phyloP scores from a whole-genome alignment of 176 grass and related monocot genomes.

The Luzula sylvatica region DNA sequence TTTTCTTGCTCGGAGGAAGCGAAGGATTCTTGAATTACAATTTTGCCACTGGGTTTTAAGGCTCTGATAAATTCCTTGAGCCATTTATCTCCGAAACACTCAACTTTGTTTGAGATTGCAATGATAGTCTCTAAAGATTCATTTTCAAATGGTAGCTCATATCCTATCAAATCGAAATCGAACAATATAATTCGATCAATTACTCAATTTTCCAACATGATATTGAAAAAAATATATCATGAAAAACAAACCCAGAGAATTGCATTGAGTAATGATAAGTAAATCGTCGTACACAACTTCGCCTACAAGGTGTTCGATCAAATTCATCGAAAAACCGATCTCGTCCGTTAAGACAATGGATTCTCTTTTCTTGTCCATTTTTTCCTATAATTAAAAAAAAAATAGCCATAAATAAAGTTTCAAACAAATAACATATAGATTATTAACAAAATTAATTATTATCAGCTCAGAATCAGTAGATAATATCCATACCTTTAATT shows the following conservation, averaged over 20 bases:
- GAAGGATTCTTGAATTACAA: constrained; percentile 21
- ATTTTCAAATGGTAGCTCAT: constrained; percentile 6
- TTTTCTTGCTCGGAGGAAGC: constrained; percentile 8
- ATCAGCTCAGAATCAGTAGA: not conserved
- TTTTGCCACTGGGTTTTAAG: constrained; percentile 31
- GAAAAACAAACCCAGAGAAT: constrained; percentile 16
- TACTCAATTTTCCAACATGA: too few relatives aligned
- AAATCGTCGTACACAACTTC: not conserved
- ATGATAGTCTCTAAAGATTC: constrained; percentile 11
- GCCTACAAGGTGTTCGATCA: constrained; percentile 2
- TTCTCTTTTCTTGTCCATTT: constrained; percentile 3
- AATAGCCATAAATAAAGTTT: too few relatives aligned
- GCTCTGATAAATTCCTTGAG: constrained; percentile 26
- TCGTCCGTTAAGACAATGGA: constrained; percentile 16
- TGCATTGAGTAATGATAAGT: constrained; percentile 14
- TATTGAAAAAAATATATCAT: too few relatives aligned
- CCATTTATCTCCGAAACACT: constrained; percentile 25
- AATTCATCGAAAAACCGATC: constrained; percentile 1
- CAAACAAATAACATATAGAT: not conserved
- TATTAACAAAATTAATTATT: not conserved
- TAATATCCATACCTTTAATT: not conserved
- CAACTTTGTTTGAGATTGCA: not conserved
- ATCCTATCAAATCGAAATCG: too few relatives aligned
- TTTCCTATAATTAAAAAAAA: too few relatives aligned
- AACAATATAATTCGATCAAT: too few relatives aligned